Conservation (phyloP, 176 grass and related monocot species). For the Zoysia japonica region DNA sequence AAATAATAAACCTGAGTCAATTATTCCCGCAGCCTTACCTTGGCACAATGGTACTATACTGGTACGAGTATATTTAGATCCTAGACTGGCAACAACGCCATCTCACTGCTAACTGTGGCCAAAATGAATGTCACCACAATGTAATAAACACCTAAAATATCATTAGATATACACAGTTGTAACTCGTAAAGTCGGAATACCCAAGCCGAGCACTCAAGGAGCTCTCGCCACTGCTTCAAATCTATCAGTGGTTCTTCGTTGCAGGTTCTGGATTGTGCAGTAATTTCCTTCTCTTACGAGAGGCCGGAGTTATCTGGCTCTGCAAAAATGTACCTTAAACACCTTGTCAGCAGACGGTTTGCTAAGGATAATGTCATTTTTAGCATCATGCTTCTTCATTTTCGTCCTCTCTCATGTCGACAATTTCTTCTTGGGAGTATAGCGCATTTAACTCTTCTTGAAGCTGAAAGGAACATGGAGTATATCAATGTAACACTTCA, state of each 20-base stretch:
- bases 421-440: constrained; percentile 72
- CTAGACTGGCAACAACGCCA: constrained; percentile 10
- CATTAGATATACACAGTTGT: neutral
- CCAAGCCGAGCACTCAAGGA: neutral
- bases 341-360: neutral
- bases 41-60: constrained; percentile 10
- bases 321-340: neutral
- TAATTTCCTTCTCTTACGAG: neutral
- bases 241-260: neutral
- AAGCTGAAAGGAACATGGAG: constrained; percentile 52
- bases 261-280: neutral
- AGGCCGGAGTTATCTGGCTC: neutral
- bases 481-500: neutral
- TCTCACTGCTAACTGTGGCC: neutral
- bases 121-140: constrained; percentile 3
- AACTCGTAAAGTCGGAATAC: neutral
- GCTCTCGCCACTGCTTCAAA: neutral
- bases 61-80: neutral
- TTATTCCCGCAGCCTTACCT: constrained; percentile 1
- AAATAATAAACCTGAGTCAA: neutral
- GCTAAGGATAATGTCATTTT: constrained; percentile 20
- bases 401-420: constrained; percentile 54
- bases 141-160: neutral
- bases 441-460: constrained; percentile 80
- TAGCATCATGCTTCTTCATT: constrained; percentile 56